Conservation (phyloP, 257 asterid species). For the Petunia axillaris region DNA sequence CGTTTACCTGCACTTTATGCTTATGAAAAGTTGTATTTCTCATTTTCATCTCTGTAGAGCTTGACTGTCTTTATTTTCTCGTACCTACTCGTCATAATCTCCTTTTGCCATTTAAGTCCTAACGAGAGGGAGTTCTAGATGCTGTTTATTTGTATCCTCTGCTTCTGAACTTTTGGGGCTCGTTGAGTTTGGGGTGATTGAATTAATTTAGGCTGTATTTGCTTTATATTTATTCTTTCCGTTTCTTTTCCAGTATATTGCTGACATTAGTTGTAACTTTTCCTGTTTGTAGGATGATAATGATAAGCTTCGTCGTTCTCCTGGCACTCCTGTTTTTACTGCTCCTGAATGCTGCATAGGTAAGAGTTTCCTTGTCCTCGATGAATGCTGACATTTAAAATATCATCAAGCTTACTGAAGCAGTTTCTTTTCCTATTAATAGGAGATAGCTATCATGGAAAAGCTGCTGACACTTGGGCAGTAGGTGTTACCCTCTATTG, state of each 20-base stretch:
- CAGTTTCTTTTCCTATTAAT: background rate
- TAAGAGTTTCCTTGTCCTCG: constrained; percentile 62
- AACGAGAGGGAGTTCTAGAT: background rate
- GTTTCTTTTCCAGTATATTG: background rate
- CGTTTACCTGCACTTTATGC: background rate
- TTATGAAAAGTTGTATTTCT: background rate
- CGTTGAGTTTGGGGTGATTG: background rate
- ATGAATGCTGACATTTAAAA: constrained; percentile 56
- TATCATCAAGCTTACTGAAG: background rate
- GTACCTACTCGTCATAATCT: background rate
- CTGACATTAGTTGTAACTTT: background rate
- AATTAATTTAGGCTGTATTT: background rate
- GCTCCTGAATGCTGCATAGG: constrained; percentile 99
- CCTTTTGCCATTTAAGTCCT: background rate
- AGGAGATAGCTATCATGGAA: constrained; percentile 20
- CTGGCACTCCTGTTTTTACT: constrained; percentile 98
- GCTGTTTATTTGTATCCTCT: background rate
- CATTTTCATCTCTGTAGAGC: background rate
- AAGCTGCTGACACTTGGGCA: constrained; percentile 66
- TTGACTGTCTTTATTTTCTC: background rate
- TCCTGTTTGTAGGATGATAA: constrained; percentile 64
- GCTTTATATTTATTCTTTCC: background rate
- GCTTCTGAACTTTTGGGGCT: background rate
- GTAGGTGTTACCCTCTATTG: constrained; percentile 89
- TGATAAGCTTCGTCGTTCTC: constrained; percentile 97